Evolutionary conservation across 1,284 basidiomycete species (phyloP).

Genomic region (Uromyces viciae-fabae): DNA sequence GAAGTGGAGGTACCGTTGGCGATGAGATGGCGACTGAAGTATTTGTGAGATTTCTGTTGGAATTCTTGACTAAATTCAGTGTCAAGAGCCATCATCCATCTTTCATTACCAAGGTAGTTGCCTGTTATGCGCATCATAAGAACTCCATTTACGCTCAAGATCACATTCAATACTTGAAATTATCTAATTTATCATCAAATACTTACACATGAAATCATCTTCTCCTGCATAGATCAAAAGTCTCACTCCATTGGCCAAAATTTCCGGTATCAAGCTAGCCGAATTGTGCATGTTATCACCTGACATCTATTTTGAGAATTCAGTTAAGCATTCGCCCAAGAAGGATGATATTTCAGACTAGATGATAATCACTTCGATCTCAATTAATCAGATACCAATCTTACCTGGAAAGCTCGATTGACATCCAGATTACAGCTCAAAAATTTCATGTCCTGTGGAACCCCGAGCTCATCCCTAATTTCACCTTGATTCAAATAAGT

Average conservation of each 20-base stretch:
- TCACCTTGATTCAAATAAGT: slow-evolving; percentile 69
- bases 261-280: slow-evolving; percentile 67
- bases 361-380: background rate
- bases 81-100: slow-evolving; percentile 53
- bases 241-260: slow-evolving; percentile 71
- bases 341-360: background rate
- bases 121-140: slow-evolving; percentile 56
- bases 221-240: slow-evolving; percentile 79
- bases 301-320: slow-evolving; percentile 43
- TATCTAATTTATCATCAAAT: background rate
- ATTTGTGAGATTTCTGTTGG: slow-evolving; percentile 50
- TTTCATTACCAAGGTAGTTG: slow-evolving; percentile 48
- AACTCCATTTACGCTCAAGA: background rate
- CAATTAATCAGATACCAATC: slow-evolving; percentile 23
- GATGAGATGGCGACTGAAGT: background rate
- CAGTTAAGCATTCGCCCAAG: slow-evolving; percentile 58
- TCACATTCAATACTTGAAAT: background rate
- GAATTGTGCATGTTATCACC: slow-evolving; percentile 77
- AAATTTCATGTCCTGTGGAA: slow-evolving; percentile 63
- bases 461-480: slow-evolving; percentile 72
- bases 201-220: slow-evolving; percentile 65
- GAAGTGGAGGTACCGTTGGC: background rate
- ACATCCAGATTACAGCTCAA: slow-evolving; percentile 62
- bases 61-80: slow-evolving; percentile 67
- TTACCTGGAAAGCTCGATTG: slow-evolving; percentile 55